These are phyloP conservation scores for Dendryphion nanum DNA, from an alignment of 2,329 filamentous ascomycete genomes.

Conservation along the genomic window DNA sequence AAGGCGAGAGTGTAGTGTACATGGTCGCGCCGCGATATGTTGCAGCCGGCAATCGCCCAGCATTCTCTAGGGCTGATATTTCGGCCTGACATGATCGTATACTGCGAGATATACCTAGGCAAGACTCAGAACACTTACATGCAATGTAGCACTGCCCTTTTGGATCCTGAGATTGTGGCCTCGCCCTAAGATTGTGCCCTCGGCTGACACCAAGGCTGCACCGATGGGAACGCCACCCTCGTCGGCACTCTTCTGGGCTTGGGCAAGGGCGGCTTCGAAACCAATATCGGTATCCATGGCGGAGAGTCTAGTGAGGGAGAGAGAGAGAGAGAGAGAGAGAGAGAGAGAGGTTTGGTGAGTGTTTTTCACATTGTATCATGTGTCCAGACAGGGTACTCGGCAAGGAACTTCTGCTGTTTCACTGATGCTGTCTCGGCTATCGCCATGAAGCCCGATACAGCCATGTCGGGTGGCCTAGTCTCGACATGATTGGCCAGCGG, in stretches of 20 bases:
- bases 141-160: constrained; percentile 67
- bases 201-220: constrained; percentile 62
- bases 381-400: too few species aligned
- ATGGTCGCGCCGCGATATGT: constrained; percentile 73
- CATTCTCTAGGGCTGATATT: constrained; percentile 72
- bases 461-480: too few species aligned
- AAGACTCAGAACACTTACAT: constrained; percentile 53
- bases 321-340: too few species aligned
- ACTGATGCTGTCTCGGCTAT: too few species aligned
- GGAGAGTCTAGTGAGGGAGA: too few species aligned
- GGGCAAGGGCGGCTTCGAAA: constrained; percentile 58
- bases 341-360: too few species aligned
- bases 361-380: too few species aligned
- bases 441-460: too few species aligned
- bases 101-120: too few species aligned
- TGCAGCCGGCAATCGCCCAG: constrained; percentile 67
- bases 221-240: constrained; percentile 61
- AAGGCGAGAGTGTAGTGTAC: constrained; percentile 78
- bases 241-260: constrained; percentile 54
- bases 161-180: constrained; percentile 78
- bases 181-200: constrained; percentile 68
- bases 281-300: constrained; percentile 41
- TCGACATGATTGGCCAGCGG: too few species aligned
- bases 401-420: too few species aligned
- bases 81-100: constrained; percentile 69